phyloP scores from a whole-genome alignment of 805 yeast genomes.

The Candida ipomoeae region DNA sequence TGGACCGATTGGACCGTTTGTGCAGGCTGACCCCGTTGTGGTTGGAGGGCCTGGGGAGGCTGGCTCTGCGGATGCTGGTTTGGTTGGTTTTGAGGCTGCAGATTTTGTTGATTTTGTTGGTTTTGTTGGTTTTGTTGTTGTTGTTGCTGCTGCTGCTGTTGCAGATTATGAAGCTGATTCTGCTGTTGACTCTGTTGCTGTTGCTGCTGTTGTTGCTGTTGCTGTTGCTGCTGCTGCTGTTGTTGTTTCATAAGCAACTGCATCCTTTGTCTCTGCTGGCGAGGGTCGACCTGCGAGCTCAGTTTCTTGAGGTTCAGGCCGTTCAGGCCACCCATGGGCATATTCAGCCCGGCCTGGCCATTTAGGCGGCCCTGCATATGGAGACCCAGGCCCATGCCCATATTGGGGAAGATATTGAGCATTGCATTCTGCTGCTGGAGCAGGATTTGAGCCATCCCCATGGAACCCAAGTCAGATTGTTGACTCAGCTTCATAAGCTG shows the following conservation, averaged over 20 bases:
- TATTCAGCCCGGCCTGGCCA: background rate
- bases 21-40: conserved; percentile 7
- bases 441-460: conserved; percentile 17
- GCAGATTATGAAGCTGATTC: conserved; percentile 7
- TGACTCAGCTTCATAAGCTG: conserved; percentile 57
- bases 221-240: conserved; percentile 16
- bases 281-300: conserved; percentile 8
- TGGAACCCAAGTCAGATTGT: conserved; percentile 43
- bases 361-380: conserved; percentile 2
- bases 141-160: conserved; percentile 22
- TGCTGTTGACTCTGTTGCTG: background rate
- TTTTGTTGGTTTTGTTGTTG: conserved; percentile 19
- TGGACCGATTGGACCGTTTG: conserved; percentile 7
- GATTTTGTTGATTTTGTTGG: conserved; percentile 22
- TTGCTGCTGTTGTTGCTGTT: conserved; percentile 22
- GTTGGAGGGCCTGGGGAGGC: conserved; percentile 12
- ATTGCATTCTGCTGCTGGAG: conserved; percentile 2
- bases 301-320: background rate
- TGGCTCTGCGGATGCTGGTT: conserved; percentile 18
- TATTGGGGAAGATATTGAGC: conserved; percentile 7
- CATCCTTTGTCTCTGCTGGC: conserved; percentile 23
- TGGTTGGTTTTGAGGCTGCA: conserved; percentile 21
- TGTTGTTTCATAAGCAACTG: conserved; percentile 25
- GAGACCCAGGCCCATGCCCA: conserved; percentile 20
- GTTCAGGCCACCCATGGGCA: conserved; percentile 1